Evolutionary conservation across 129 eudicot genomes (phyloP).

Genomic region (Lonicera japonica): DNA sequence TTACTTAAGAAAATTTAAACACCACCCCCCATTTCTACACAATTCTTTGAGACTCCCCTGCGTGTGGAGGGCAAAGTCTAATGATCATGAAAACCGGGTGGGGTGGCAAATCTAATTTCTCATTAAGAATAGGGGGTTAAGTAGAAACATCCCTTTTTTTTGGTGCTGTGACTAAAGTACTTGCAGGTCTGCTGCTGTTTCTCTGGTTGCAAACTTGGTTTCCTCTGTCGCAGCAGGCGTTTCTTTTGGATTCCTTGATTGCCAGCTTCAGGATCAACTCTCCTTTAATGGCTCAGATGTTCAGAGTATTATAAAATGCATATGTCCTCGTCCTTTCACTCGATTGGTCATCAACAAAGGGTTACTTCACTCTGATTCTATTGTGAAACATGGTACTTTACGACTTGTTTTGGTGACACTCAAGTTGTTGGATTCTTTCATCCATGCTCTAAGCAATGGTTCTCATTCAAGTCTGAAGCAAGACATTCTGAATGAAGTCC

Average conservation of each 20-base stretch:
- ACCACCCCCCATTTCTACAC: neutral
- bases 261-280: slow-evolving; percentile 29
- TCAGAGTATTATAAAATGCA: slow-evolving; percentile 70
- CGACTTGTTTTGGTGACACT: slow-evolving; percentile 65
- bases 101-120: too few relatives aligned
- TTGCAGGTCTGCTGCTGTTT: slow-evolving; percentile 91
- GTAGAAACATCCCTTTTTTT: too few relatives aligned
- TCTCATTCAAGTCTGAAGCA: slow-evolving; percentile 37
- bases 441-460: slow-evolving; percentile 35
- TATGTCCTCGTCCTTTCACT: slow-evolving; percentile 63
- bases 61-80: too few relatives aligned
- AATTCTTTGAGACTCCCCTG: slow-evolving; percentile 3
- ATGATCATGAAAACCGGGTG: too few relatives aligned
- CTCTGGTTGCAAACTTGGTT: slow-evolving; percentile 87
- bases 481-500: slow-evolving; percentile 69
- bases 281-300: slow-evolving; percentile 40
- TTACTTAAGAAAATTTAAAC: too few relatives aligned
- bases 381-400: slow-evolving; percentile 77
- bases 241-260: slow-evolving; percentile 42
- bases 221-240: slow-evolving; percentile 64
- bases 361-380: slow-evolving; percentile 66
- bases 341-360: slow-evolving; percentile 77
- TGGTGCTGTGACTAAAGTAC: slow-evolving; percentile 32
- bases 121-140: too few relatives aligned
- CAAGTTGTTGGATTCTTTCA: slow-evolving; percentile 53